Conservation (phyloP, 441 rosid genomes). For the Eruca vesicaria region DNA sequence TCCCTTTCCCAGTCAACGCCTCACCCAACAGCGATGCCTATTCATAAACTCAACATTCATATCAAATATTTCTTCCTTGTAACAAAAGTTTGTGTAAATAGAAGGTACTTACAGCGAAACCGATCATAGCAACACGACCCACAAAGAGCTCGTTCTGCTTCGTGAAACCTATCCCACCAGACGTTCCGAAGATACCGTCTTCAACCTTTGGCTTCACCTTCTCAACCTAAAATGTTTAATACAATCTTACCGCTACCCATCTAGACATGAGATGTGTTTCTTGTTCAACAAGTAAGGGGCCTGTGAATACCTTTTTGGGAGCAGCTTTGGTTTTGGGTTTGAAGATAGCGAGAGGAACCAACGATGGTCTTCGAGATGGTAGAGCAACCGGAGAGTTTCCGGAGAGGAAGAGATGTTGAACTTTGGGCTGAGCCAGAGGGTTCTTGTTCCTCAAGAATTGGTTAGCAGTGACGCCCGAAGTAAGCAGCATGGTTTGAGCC, state of each 20-base stretch:
- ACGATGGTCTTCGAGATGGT: slow-evolving; percentile 34
- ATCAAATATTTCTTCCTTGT: slow-evolving; percentile 7
- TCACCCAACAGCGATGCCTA: slow-evolving; percentile 92
- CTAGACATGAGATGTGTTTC: not conserved
- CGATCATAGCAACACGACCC: slow-evolving; percentile 97
- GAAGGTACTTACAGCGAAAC: slow-evolving; percentile 73
- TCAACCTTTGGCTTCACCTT: slow-evolving; percentile 60
- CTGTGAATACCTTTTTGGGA: slow-evolving; percentile 57
- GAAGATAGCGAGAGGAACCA: slow-evolving; percentile 62
- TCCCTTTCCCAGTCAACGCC: slow-evolving; percentile 87
- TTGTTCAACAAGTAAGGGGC: not conserved
- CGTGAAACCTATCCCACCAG: slow-evolving; percentile 95
- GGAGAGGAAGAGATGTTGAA: slow-evolving; percentile 47
- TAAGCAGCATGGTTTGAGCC: slow-evolving; percentile 83
- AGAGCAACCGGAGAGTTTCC: slow-evolving; percentile 36
- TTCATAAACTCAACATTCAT: slow-evolving; percentile 8
- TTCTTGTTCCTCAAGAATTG: slow-evolving; percentile 47
- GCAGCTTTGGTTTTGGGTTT: slow-evolving; percentile 78
- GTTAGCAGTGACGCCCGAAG: slow-evolving; percentile 57
- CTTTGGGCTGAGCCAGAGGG: slow-evolving; percentile 51
- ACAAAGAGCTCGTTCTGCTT: slow-evolving; percentile 92
- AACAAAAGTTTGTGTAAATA: not conserved
- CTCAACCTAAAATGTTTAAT: slow-evolving; percentile 38
- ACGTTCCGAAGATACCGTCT: slow-evolving; percentile 89
- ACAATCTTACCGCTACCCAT: not conserved